Conservation (phyloP, 1,139 yeast species). For the Saccharomyces hybrid region DNA sequence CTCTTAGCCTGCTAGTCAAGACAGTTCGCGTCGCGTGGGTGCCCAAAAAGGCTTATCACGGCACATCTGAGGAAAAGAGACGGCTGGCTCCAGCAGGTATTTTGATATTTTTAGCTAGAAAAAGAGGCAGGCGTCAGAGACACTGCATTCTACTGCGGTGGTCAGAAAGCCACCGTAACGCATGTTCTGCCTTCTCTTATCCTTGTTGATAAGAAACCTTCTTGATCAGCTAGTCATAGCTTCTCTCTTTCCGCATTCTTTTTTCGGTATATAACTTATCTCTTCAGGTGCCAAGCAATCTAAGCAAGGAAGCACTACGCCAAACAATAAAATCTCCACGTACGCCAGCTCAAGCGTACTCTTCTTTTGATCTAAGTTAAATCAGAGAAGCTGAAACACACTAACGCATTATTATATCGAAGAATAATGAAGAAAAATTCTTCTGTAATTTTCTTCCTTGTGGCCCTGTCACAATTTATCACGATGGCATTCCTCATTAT, state of each 20-base stretch:
- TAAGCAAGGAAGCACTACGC: background rate
- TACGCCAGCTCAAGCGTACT: background rate
- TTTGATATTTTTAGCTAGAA: background rate
- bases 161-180: background rate
- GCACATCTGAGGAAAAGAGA: background rate
- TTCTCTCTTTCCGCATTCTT: background rate
- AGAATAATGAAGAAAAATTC: background rate
- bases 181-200: no score
- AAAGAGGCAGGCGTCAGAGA: background rate
- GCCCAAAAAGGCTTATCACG: background rate
- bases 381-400: background rate
- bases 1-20: background rate
- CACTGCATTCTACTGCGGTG: background rate
- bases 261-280: background rate
- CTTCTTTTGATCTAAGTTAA: background rate
- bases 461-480: conserved; percentile 20
- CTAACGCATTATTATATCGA: background rate
- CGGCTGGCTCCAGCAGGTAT: background rate
- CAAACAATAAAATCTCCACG: background rate
- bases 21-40: background rate
- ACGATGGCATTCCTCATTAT: conserved; percentile 43
- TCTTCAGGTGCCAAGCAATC: background rate
- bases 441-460: background rate
- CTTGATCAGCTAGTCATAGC: background rate
- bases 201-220: no score